phyloP scores from a whole-genome alignment of 257 asterid genomes.

The Cordia subcordata region DNA sequence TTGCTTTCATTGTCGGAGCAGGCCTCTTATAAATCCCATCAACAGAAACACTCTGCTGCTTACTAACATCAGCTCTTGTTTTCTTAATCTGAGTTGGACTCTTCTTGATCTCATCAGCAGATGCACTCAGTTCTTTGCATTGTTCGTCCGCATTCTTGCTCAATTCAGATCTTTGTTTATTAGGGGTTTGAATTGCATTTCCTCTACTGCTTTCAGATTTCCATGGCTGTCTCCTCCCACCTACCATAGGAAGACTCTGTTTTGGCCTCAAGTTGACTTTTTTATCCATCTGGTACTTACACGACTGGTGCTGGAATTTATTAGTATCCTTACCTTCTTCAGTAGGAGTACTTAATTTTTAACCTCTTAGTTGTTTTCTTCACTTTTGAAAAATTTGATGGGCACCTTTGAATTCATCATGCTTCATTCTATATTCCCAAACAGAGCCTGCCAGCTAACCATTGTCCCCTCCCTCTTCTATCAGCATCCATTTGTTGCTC shows the following conservation, averaged over 20 bases:
- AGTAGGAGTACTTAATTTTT: slow-evolving; percentile 5
- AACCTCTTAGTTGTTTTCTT: slow-evolving; percentile 21
- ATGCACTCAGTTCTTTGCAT: slow-evolving; percentile 24
- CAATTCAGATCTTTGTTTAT: slow-evolving; percentile 54
- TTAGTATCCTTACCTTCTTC: background rate
- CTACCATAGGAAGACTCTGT: slow-evolving; percentile 37
- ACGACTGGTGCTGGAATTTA: background rate
- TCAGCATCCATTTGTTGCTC: slow-evolving; percentile 33
- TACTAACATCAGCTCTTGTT: slow-evolving; percentile 25
- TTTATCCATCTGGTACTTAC: slow-evolving; percentile 12
- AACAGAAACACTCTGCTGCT: background rate
- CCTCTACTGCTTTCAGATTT: slow-evolving; percentile 48
- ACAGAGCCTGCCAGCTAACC: no score
- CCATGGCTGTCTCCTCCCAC: slow-evolving; percentile 66
- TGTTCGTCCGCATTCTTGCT: slow-evolving; percentile 36
- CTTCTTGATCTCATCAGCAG: slow-evolving; percentile 33
- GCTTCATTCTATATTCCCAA: slow-evolving; percentile 88
- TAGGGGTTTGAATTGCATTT: slow-evolving; percentile 55
- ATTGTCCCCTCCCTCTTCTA: slow-evolving; percentile 47
- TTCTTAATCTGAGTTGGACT: slow-evolving; percentile 37
- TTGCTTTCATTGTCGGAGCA: slow-evolving; percentile 12
- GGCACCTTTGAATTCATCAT: slow-evolving; percentile 43
- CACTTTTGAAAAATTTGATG: slow-evolving; percentile 33
- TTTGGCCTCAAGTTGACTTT: slow-evolving; percentile 30
- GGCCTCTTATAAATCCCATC: slow-evolving; percentile 35